phyloP scores from a whole-genome alignment of 2,329 filamentous ascomycete species.

The Penicillium sp. region DNA sequence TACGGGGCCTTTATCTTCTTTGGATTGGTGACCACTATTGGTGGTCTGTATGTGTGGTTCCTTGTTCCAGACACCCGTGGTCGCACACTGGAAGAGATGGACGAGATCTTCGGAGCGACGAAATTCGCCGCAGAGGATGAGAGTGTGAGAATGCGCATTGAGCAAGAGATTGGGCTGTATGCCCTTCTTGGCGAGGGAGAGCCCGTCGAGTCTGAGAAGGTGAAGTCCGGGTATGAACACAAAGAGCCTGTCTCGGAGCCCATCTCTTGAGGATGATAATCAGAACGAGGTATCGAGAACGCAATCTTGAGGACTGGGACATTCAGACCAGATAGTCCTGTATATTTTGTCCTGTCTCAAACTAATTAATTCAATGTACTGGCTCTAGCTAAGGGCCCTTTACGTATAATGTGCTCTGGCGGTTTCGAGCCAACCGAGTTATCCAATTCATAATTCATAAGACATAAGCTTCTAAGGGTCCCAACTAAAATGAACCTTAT shows the following conservation, averaged over 20 bases:
- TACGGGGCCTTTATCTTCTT: slow-evolving; percentile 75
- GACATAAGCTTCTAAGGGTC: background rate
- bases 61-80: slow-evolving; percentile 54
- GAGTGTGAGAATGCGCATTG: background rate
- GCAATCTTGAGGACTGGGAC: no score
- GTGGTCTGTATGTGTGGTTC: slow-evolving; percentile 56
- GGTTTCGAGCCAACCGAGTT: background rate
- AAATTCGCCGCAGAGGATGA: background rate
- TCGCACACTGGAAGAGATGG: slow-evolving; percentile 39
- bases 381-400: no score
- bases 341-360: no score
- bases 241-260: background rate
- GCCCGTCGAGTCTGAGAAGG: background rate
- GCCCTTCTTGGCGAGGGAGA: background rate
- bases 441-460: background rate
- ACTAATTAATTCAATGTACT: no score
- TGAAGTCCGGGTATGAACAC: background rate
- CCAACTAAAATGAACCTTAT: background rate
- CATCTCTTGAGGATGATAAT: background rate
- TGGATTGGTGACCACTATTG: slow-evolving; percentile 62
- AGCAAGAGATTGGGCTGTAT: background rate
- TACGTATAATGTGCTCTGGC: no score
- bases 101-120: slow-evolving; percentile 2
- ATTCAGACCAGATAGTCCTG: no score
- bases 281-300: no score